phyloP scores from a whole-genome alignment of 768 basidiomycete species.

The Gelatoporia subvermispora region DNA sequence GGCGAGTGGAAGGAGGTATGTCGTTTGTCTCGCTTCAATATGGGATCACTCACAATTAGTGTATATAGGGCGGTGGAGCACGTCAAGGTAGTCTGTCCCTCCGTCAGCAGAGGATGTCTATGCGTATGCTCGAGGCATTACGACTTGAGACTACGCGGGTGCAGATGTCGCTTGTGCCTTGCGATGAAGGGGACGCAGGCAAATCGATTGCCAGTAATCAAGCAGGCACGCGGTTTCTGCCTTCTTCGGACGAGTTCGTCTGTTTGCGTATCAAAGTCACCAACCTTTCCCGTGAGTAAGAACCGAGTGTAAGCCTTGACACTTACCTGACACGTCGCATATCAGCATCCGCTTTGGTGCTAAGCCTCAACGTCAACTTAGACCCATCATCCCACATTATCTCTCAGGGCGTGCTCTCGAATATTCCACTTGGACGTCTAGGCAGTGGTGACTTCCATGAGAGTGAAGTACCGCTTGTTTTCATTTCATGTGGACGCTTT shows the following conservation, averaged over 20 bases:
- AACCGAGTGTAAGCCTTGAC: background rate
- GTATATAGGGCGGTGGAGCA: constrained; percentile 66
- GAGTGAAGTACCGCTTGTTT: constrained; percentile 58
- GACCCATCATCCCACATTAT: constrained; percentile 64
- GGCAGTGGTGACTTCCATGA: constrained; percentile 46
- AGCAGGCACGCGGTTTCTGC: constrained; percentile 41
- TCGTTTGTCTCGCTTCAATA: background rate
- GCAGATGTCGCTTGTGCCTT: constrained; percentile 43
- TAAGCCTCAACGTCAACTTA: constrained; percentile 49
- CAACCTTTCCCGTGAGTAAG: constrained; percentile 62
- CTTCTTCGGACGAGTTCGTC: constrained; percentile 57
- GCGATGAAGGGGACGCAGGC: constrained; percentile 19
- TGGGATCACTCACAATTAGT: background rate
- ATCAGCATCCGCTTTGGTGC: constrained; percentile 46
- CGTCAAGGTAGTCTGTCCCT: constrained; percentile 76
- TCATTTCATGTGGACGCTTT: constrained; percentile 68
- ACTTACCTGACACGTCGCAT: background rate
- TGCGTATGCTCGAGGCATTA: constrained; percentile 74
- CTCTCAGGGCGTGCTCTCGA: constrained; percentile 59
- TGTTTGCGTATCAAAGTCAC: constrained; percentile 51
- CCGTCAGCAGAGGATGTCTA: constrained; percentile 70
- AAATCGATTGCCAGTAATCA: constrained; percentile 17
- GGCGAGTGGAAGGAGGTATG: constrained; percentile 86
- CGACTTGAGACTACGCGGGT: constrained; percentile 64
- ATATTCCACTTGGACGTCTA: constrained; percentile 63